A percentile compares a stretch with the other conserved stretches of the same genome.
phyloP scores from a whole-genome alignment of 2,329 filamentous ascomycete species.

The Venturia oleaginea region DNA sequence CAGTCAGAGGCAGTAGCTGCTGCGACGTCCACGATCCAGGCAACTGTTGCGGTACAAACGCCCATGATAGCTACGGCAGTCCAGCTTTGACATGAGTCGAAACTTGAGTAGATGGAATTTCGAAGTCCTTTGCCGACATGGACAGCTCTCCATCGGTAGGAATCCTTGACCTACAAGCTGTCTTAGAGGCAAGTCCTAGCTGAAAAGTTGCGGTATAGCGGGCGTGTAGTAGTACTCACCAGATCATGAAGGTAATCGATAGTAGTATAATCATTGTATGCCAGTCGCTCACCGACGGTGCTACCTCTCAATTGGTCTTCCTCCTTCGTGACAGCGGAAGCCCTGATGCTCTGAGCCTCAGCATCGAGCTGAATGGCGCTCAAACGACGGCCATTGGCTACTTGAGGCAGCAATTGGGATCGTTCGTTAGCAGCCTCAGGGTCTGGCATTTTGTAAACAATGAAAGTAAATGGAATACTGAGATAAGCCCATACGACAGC shows the following conservation, averaged over 20 bases:
- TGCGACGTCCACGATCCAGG: slow-evolving; percentile 46
- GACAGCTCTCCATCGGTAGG: slow-evolving; percentile 42
- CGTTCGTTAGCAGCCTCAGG: slow-evolving; percentile 25
- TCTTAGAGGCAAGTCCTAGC: not conserved
- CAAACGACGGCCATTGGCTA: slow-evolving; percentile 24
- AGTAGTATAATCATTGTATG: slow-evolving; percentile 53
- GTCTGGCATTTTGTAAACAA: slow-evolving; percentile 14
- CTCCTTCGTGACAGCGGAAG: slow-evolving; percentile 37
- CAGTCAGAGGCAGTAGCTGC: slow-evolving; percentile 47
- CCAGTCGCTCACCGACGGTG: slow-evolving; percentile 45
- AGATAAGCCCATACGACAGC: not conserved
- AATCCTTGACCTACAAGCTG: slow-evolving; percentile 42
- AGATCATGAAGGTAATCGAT: slow-evolving; percentile 56
- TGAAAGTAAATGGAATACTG: not conserved
- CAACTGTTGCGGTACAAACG: slow-evolving; percentile 45
- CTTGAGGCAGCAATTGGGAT: slow-evolving; percentile 25
- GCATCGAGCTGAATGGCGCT: slow-evolving; percentile 31
- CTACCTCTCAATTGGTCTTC: slow-evolving; percentile 38
- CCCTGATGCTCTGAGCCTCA: slow-evolving; percentile 32
- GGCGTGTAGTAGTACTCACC: slow-evolving; percentile 22
- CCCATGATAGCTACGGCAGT: slow-evolving; percentile 47
- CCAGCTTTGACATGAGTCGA: slow-evolving; percentile 48
- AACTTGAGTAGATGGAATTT: slow-evolving; percentile 29
- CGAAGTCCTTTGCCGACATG: slow-evolving; percentile 35
- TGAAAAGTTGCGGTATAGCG: not conserved